Evolutionary conservation across 148 eudicot species (phyloP), one percentile per base, ranked within the genome.

Genomic region (Salicornia ramosissima): DNA sequence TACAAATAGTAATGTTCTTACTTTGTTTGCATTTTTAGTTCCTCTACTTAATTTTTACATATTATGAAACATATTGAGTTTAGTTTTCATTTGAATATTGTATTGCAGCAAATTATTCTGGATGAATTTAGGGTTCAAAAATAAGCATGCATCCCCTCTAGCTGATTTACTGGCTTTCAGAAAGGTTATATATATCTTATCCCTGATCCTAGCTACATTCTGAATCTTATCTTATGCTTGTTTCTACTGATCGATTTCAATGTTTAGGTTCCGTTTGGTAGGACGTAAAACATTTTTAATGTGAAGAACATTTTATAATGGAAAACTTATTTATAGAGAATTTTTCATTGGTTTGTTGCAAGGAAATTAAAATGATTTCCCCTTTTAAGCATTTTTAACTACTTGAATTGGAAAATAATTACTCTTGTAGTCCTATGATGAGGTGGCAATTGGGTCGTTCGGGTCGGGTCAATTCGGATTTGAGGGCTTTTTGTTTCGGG

Each of bases 81-180:
- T n/a, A 33, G 34, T n/a, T 9, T 33, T 71, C 46, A 67, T 0
- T 22, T 36, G 40, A 4, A 3, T 36, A 36, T 57, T 67, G 16
- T 66, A 22, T 75, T 70, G 65, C 93, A 95, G 97, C 90, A 95
- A 95, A 72, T 90, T 87, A 61, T 65, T 73, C 65, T 91, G 97
- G 97, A 84, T 91, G 96, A 91, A 91, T 57, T 65, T 74, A 66
- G 99, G 97, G 19, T 95, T 79, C 80, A 95, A 95, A 60, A 90
- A 95, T 28, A 91, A 85, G 76, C 56, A 86, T 67, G 97, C 99
- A 26, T 95, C 99, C 40, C 92, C 90, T 63, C 63, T 95, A 80
- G 93, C 94, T 10, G 99, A 91, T 83, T 73, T 87, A 25, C 81
- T 95, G 51, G 97, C 99, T 56, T 91, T 95, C 73, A 80, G 94